Evolutionary conservation across 73 alveolate species (phyloP).

Genomic region (Effrenium voratum): DNA sequence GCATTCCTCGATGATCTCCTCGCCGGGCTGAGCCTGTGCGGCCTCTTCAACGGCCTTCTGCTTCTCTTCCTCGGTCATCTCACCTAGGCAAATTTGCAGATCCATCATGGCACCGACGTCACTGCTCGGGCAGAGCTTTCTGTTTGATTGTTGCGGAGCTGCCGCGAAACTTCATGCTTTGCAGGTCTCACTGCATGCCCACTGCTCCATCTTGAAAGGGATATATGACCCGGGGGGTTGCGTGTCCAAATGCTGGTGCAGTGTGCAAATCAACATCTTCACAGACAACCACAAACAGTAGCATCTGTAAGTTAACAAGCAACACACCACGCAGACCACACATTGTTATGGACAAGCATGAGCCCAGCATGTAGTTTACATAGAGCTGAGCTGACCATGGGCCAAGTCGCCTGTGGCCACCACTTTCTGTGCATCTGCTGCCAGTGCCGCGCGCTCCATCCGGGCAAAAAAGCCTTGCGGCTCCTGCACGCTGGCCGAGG

Average conservation of each 20-base stretch:
- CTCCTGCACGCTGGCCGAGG: not conserved
- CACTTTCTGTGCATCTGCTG: not conserved
- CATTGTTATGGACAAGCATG: not conserved
- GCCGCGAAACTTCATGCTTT: not conserved
- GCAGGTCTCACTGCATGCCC: not conserved
- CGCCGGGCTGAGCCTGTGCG: not conserved
- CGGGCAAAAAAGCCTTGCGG: not conserved
- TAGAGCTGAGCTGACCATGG: not conserved
- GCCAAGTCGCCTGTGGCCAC: not conserved
- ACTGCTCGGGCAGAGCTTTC: not conserved
- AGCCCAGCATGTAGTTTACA: not conserved
- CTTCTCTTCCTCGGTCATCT: constrained; percentile 1
- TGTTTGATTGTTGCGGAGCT: not conserved
- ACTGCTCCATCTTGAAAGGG: not conserved
- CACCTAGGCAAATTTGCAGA: too few species aligned
- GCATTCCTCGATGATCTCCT: constrained; percentile 25
- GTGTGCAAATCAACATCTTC: not conserved
- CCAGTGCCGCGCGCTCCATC: not conserved
- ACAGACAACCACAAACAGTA: not conserved
- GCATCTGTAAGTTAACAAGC: not conserved
- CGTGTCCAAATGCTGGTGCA: not conserved
- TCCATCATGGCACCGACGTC: too few species aligned
- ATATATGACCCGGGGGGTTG: not conserved
- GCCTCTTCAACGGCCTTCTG: constrained; percentile 4
- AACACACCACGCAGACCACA: not conserved